Evolutionary conservation across 768 basidiomycete genomes (phyloP).

Genomic region (Russula brevipes): DNA sequence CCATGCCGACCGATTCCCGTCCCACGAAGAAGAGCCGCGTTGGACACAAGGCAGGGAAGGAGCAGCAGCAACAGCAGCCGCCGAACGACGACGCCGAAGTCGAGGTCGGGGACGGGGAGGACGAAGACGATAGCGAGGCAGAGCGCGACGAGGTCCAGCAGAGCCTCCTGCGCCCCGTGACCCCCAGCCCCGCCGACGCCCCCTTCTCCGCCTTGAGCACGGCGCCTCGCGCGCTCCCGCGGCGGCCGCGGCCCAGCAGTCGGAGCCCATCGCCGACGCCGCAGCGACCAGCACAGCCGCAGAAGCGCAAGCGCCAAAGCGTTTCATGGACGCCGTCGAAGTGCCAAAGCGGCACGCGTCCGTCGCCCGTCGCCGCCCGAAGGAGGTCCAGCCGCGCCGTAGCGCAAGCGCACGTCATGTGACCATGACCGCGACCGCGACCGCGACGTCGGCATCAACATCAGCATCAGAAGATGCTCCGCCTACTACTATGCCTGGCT

Average conservation of each 20-base stretch:
- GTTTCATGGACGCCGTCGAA: conserved; percentile 50
- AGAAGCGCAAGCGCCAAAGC: conserved; percentile 43
- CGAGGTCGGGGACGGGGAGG: background rate
- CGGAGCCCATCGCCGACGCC: conserved; percentile 16
- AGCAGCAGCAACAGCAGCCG: too few relatives aligned
- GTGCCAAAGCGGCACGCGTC: conserved; percentile 36
- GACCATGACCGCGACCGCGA: too few relatives aligned
- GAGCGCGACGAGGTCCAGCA: conserved; percentile 15
- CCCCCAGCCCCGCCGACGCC: background rate
- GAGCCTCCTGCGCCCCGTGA: conserved; percentile 4
- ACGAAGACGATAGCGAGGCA: conserved; percentile 14
- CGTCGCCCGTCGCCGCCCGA: too few relatives aligned
- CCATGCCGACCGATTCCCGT: conserved; percentile 30
- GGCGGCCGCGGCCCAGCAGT: background rate
- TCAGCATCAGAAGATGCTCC: background rate
- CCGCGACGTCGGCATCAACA: background rate
- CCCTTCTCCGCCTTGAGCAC: background rate
- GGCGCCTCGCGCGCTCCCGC: background rate
- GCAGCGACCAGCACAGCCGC: background rate
- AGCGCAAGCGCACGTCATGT: background rate
- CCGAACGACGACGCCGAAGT: background rate
- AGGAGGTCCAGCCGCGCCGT: conserved; percentile 24
- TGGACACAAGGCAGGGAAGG: background rate
- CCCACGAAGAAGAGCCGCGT: conserved; percentile 11
- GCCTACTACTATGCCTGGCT: too few relatives aligned